phyloP scores from a whole-genome alignment of 2,329 filamentous ascomycete species.

The Penicillium sp. region DNA sequence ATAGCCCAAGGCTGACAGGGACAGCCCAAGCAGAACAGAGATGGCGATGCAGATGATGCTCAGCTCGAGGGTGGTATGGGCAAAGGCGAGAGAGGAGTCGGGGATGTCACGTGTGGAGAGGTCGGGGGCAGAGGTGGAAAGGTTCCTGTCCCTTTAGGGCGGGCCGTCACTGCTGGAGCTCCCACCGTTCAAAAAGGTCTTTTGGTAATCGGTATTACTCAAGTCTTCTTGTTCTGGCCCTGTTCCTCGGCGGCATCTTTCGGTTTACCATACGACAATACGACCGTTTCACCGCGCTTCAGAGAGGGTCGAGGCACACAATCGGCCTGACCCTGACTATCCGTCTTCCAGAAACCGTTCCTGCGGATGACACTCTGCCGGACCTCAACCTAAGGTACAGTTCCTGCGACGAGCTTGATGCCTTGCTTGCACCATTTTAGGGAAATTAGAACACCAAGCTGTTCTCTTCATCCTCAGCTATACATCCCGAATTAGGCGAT shows the following conservation, averaged over 20 bases:
- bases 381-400: no score
- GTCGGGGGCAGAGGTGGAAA: slow-evolving; percentile 1
- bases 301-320: no score
- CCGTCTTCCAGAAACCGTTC: no score
- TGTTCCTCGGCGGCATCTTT: not conserved
- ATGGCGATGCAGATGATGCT: slow-evolving; percentile 11
- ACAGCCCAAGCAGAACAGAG: slow-evolving; percentile 6
- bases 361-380: no score
- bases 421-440: no score
- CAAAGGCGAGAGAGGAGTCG: slow-evolving; percentile 15
- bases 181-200: not conserved
- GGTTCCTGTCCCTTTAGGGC: not conserved
- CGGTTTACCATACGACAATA: no score
- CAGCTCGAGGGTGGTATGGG: slow-evolving; percentile 7
- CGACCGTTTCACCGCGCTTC: no score
- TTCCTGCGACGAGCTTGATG: no score
- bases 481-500: no score
- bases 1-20: slow-evolving; percentile 5
- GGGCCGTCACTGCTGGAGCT: not conserved
- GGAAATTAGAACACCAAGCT: no score
- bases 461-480: no score
- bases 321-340: no score
- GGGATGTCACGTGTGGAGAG: slow-evolving; percentile 15
- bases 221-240: not conserved
- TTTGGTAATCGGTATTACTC: not conserved